These are phyloP conservation scores for Nosema bombycis DNA, from an alignment of 371 early-diverging fungal genomes.

Conservation along the genomic window DNA sequence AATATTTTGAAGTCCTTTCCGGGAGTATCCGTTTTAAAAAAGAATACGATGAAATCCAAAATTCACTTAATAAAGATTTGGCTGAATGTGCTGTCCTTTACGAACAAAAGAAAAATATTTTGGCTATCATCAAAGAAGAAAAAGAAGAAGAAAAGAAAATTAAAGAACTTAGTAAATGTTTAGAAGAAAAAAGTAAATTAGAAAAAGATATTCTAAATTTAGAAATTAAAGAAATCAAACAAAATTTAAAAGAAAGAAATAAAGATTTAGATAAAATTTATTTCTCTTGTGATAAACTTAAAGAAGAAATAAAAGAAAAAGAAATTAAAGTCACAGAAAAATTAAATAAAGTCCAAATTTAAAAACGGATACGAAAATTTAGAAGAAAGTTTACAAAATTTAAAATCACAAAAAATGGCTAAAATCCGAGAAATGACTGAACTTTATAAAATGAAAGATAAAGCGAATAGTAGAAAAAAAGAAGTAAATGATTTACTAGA, in stretches of 20 bases:
- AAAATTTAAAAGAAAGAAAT: constrained; percentile 9
- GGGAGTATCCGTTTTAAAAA: constrained; percentile 67
- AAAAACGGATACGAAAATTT: constrained; percentile 10
- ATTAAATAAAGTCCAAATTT: constrained; percentile 3
- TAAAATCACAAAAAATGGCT: background rate
- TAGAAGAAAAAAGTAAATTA: constrained; percentile 44
- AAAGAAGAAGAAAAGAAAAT: constrained; percentile 44
- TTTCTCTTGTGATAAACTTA: background rate
- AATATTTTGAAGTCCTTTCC: constrained; percentile 84
- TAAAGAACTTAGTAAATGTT: constrained; percentile 32
- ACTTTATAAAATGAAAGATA: constrained; percentile 60
- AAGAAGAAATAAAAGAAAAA: constrained; percentile 18
- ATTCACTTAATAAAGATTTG: constrained; percentile 8
- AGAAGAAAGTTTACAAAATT: constrained; percentile 4
- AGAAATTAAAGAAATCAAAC: constrained; percentile 16
- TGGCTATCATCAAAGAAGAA: constrained; percentile 50
- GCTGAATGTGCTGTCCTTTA: constrained; percentile 26
- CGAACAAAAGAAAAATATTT: constrained; percentile 35
- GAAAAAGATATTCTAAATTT: constrained; percentile 15
- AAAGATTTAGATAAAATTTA: background rate
- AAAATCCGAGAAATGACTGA: background rate
- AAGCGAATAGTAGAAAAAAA: constrained; percentile 74
- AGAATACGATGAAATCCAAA: constrained; percentile 49
- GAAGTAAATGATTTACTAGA: constrained; percentile 76
- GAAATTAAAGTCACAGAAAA: constrained; percentile 14